Conservation (phyloP, 768 basidiomycete genomes). For the Wakefieldia striispora region DNA sequence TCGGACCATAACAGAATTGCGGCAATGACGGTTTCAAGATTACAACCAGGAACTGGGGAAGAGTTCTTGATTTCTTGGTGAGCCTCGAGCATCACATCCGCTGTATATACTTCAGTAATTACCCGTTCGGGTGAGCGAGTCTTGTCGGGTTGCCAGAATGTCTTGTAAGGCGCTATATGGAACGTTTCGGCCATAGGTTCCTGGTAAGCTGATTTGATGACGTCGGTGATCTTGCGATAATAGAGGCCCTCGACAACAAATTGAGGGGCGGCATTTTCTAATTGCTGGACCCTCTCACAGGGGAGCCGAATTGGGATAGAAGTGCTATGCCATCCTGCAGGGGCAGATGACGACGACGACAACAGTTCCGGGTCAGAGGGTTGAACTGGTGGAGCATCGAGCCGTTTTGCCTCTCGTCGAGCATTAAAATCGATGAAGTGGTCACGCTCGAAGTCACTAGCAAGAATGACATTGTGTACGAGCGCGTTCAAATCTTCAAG, state of each 20-base stretch:
- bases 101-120: conserved; percentile 23
- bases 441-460: no score
- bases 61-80: conserved; percentile 3
- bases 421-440: no score
- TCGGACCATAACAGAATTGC: conserved; percentile 29
- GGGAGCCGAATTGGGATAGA: no score
- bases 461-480: no score
- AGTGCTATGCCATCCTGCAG: no score
- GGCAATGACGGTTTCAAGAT: conserved; percentile 16
- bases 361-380: no score
- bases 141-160: conserved; percentile 6
- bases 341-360: no score
- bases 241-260: conserved; percentile 29
- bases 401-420: no score
- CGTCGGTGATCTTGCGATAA: conserved; percentile 19
- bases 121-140: conserved; percentile 11
- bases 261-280: not conserved
- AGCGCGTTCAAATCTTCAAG: no score
- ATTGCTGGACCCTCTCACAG: no score
- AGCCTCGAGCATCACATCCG: conserved; percentile 10
- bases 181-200: conserved; percentile 7
- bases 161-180: conserved; percentile 16
- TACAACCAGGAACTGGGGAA: not conserved
- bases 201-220: conserved; percentile 24
- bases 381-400: no score